These are phyloP conservation scores for Colletotrichum graminicola DNA, from an alignment of 2,329 filamentous ascomycete species.

Conservation along the genomic window DNA sequence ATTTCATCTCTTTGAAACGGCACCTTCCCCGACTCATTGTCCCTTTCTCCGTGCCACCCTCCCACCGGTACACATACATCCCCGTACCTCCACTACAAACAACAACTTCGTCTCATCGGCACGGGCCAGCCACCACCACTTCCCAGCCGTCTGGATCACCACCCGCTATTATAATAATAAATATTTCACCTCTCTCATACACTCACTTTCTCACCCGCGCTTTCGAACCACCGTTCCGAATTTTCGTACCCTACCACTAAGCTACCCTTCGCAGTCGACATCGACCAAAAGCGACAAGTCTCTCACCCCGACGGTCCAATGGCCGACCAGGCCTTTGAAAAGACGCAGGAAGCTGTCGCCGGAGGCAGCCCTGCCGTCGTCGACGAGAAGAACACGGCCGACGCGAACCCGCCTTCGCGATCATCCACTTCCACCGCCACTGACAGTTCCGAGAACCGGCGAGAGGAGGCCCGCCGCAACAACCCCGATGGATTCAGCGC, in stretches of 20 bases:
- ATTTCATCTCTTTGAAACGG: conserved; percentile 21
- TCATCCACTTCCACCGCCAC: conserved; percentile 48
- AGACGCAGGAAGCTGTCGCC: conserved; percentile 48
- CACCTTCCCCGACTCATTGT: background rate
- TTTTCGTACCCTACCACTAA: no score
- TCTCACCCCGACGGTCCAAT: conserved; percentile 42
- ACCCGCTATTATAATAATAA: background rate
- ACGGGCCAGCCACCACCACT: conserved; percentile 38
- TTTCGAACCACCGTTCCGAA: background rate
- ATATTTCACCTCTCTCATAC: conserved; percentile 7
- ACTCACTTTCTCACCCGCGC: background rate
- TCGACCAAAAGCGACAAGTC: background rate
- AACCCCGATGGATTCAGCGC: conserved; percentile 63
- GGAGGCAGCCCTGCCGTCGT: conserved; percentile 47
- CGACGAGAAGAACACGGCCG: conserved; percentile 41
- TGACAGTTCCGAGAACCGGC: conserved; percentile 42
- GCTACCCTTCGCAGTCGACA: background rate
- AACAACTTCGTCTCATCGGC: conserved; percentile 24
- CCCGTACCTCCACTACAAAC: conserved; percentile 23
- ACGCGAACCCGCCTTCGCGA: conserved; percentile 23
- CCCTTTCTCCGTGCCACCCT: conserved; percentile 2
- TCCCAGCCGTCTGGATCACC: conserved; percentile 33
- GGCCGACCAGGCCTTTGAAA: conserved; percentile 49
- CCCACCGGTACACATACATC: conserved; percentile 7
- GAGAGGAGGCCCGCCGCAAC: conserved; percentile 56